Percentiles rank a stretch among this genome's conserved stretches.
phyloP scores from a whole-genome alignment of 495 filamentous ascomycete species.

The Umbilicaria muhlenbergii region DNA sequence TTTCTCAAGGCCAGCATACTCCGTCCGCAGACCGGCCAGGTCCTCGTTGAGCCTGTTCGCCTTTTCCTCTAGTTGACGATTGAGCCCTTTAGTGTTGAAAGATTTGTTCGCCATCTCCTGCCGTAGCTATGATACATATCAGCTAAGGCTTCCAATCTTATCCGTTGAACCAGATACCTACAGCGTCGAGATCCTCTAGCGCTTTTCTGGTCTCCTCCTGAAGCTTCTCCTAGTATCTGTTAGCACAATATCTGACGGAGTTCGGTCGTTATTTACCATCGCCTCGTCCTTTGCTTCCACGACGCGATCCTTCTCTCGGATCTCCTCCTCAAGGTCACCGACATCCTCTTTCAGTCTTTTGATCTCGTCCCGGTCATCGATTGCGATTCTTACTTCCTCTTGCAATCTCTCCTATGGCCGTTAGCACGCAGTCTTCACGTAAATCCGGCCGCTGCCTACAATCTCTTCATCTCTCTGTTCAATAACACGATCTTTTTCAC shows the following conservation, averaged over 20 bases:
- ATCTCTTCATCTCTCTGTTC: conserved; percentile 52
- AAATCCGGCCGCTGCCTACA: conserved; percentile 3
- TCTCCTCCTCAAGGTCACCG: conserved; percentile 38
- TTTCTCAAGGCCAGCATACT: conserved; percentile 33
- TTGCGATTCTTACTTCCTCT: conserved; percentile 35
- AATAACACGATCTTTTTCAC: conserved; percentile 48
- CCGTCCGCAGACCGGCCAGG: conserved; percentile 40
- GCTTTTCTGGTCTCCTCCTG: conserved; percentile 14
- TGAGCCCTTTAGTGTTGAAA: conserved; percentile 58
- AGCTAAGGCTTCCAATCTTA: background rate
- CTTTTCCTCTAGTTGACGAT: conserved; percentile 60
- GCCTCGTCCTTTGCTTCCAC: conserved; percentile 37
- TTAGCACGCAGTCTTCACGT: too few relatives aligned
- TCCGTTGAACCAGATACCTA: background rate
- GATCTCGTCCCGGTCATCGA: conserved; percentile 27
- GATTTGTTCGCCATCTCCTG: conserved; percentile 71
- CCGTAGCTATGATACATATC: conserved; percentile 33
- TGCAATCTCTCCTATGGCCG: conserved; percentile 3
- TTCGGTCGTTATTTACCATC: conserved; percentile 29
- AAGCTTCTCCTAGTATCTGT: conserved; percentile 5
- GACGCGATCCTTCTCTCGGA: conserved; percentile 45
- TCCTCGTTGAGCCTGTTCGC: conserved; percentile 48
- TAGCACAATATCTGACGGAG: too few relatives aligned
- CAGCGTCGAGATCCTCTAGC: conserved; percentile 6
- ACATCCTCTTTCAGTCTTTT: conserved; percentile 46